These are phyloP conservation scores for Macrophomina phaseolina DNA, from an alignment of 2,329 filamentous ascomycete species.

Conservation along the genomic window DNA sequence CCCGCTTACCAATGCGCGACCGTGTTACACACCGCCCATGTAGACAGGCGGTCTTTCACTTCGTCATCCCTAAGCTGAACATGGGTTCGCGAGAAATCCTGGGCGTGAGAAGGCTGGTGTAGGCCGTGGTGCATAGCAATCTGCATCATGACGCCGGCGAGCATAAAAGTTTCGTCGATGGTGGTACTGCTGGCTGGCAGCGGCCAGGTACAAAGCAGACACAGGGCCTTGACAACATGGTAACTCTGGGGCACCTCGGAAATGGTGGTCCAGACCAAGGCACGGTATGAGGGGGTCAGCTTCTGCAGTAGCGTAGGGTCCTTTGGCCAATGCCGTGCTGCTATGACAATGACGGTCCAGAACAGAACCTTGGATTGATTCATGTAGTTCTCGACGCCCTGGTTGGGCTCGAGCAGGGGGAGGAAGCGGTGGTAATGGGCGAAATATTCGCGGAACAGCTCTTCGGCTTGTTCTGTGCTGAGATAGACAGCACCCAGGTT, in stretches of 20 bases:
- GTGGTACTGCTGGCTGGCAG: constrained; percentile 81
- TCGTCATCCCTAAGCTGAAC: constrained; percentile 79
- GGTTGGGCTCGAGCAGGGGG: constrained; percentile 72
- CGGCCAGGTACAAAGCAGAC: constrained; percentile 81
- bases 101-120: constrained; percentile 79
- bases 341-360: constrained; percentile 81
- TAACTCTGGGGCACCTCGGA: constrained; percentile 79
- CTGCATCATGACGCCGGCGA: constrained; percentile 86
- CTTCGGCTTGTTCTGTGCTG: constrained; percentile 47
- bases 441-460: constrained; percentile 78
- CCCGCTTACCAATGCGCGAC: constrained; percentile 70
- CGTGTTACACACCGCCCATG: constrained; percentile 86
- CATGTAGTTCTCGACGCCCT: constrained; percentile 72
- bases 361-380: constrained; percentile 81
- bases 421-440: constrained; percentile 77
- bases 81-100: constrained; percentile 79
- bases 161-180: constrained; percentile 79
- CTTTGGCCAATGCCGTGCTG: constrained; percentile 70
- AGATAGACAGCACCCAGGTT: constrained; percentile 26
- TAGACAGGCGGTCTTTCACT: constrained; percentile 76
- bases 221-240: constrained; percentile 81
- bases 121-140: constrained; percentile 82
- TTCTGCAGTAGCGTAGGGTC: constrained; percentile 70
- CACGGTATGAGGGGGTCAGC: constrained; percentile 69
- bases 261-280: constrained; percentile 77